phyloP scores from a whole-genome alignment of 2,329 filamentous ascomycete species.

The Pseudocercospora macadamiae region DNA sequence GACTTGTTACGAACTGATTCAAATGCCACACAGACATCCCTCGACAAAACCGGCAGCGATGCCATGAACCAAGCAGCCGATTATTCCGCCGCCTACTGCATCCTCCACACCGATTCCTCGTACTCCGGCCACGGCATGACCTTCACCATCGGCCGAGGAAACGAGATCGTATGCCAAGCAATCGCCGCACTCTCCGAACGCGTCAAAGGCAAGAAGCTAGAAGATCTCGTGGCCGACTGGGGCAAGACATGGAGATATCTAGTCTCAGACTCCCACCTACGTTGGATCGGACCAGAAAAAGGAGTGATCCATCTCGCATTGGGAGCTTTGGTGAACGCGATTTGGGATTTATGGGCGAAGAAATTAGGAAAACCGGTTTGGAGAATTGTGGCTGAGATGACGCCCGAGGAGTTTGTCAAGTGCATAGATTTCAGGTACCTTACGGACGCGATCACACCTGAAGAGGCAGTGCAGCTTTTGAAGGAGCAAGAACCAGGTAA shows the following conservation, averaged over 20 bases:
- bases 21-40: constrained; percentile 65
- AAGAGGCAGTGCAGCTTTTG: constrained; percentile 76
- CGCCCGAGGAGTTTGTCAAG: constrained; percentile 78
- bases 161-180: constrained; percentile 87
- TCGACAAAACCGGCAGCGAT: constrained; percentile 95
- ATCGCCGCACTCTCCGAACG: constrained; percentile 78
- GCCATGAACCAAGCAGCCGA: constrained; percentile 95
- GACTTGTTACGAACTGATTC: constrained; percentile 1
- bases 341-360: constrained; percentile 97
- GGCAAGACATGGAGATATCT: constrained; percentile 88
- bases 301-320: constrained; percentile 91
- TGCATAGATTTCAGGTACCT: constrained; percentile 97
- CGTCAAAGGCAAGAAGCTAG: constrained; percentile 73
- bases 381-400: constrained; percentile 88
- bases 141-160: constrained; percentile 86
- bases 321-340: constrained; percentile 80
- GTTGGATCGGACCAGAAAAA: constrained; percentile 94
- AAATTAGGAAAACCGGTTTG: constrained; percentile 83
- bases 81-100: constrained; percentile 94
- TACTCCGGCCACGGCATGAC: constrained; percentile 79
- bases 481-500: constrained; percentile 69
- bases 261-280: constrained; percentile 86
- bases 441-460: constrained; percentile 85
- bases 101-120: constrained; percentile 76
- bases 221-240: constrained; percentile 78